Evolutionary conservation across 78 protist genomes (phyloP), one percentile per base, ranked within the genome.

Genomic region (Isochrysis galbana): DNA sequence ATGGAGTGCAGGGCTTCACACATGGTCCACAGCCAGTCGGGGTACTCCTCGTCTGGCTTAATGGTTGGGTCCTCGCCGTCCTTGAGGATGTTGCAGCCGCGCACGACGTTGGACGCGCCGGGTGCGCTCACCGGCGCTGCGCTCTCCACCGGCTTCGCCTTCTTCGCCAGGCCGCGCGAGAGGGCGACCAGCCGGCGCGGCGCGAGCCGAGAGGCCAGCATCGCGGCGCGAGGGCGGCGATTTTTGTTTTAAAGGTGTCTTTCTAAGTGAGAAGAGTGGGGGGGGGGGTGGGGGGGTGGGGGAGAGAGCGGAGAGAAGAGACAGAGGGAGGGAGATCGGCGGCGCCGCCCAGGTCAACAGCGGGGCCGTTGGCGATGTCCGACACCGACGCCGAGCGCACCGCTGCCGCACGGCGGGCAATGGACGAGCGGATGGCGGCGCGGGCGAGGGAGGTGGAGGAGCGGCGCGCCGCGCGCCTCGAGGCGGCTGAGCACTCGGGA

Each of bases 371-470:
- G n/a, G n/a, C n/a, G n/a, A n/a, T n/a, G n/a, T n/a, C n/a, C n/a
- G n/a, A n/a, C 61, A 14, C 61, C 61, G 61, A 7, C 61, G 61
- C 61, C 61, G 61, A 51, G 29, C 61, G 61, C 29, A 14, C 61
- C 29, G 29, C 14, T 51, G 61, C 61, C 29, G 61, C 61, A 14
- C 61, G 61, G 61, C 61, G 61, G 29, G 61, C 14, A 7, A 51
- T 51, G 61, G 61, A 51, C 61, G 74, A 67, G 74, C 74, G 74
- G 32, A 67, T 67, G 74, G 74, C 74, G 36, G 74, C 74, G 32
- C 74, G 80, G 45, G 80, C 5, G 80, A 51, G 61, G 61, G 61
- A 51, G 61, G 61, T 14, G 61, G 80, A 70, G 80, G 80, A 5
- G 80, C 34, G 39, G n/a, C 29, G 36, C 22, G 80, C 41, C 39